A percentile compares a stretch with the other conserved stretches of the same genome.
These are phyloP conservation scores for Xylaria sp. DNA, from an alignment of 2,329 filamentous ascomycete genomes.

Conservation along the genomic window DNA sequence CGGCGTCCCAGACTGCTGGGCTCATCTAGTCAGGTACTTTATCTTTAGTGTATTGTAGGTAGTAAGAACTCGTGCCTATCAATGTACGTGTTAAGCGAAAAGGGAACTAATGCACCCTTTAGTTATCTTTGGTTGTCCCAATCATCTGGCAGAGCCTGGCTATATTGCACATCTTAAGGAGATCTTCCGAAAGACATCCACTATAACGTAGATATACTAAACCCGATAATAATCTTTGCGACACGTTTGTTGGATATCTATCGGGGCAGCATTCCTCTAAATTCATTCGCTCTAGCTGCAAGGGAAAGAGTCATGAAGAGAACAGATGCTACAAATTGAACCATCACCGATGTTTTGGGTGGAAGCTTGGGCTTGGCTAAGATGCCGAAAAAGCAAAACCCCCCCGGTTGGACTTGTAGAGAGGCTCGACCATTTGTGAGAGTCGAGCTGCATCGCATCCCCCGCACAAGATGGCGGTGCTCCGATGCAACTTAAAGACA, in stretches of 20 bases:
- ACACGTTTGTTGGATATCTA: constrained; percentile 2
- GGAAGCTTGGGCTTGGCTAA: constrained; percentile 22
- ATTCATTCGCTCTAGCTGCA: not conserved
- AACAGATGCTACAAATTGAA: not conserved
- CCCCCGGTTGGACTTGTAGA: constrained; percentile 20
- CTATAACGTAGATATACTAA: constrained; percentile 12
- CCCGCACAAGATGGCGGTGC: constrained; percentile 26
- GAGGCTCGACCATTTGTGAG: constrained; percentile 14
- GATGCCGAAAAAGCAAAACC: constrained; percentile 26
- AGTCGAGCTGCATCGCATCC: constrained; percentile 27
- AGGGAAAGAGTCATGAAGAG: not conserved
- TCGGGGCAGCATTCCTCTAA: constrained; percentile 22
- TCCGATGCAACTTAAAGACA: constrained; percentile 20
- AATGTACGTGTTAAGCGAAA: constrained; percentile 36
- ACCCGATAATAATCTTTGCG: constrained; percentile 11
- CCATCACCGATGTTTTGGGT: constrained; percentile 13
- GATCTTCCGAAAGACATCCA: constrained; percentile 34
- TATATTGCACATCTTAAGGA: constrained; percentile 51
- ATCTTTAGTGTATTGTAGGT: constrained; percentile 9
- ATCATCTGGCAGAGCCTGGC: constrained; percentile 34
- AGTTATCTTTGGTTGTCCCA: constrained; percentile 26
- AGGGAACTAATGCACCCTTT: constrained; percentile 44
- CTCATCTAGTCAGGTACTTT: constrained; percentile 27
- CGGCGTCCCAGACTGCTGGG: constrained; percentile 34
- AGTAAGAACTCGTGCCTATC: constrained; percentile 10